These are phyloP conservation scores for Termitomyces sp. DNA, from an alignment of 768 basidiomycete genomes.

Conservation along the genomic window DNA sequence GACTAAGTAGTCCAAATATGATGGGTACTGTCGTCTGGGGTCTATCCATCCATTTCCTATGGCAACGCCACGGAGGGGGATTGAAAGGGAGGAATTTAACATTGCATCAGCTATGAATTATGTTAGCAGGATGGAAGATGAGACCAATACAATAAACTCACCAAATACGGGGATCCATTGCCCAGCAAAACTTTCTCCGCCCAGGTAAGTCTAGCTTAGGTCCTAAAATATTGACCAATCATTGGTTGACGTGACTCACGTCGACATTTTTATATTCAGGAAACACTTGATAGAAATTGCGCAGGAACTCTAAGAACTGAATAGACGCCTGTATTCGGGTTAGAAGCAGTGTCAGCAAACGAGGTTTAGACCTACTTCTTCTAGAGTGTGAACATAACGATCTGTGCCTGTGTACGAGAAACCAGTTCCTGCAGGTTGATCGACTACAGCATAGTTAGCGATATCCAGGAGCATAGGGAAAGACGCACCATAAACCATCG, in stretches of 20 bases:
- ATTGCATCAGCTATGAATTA: slow-evolving; percentile 66
- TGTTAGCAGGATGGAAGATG: background rate
- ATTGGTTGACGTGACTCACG: slow-evolving; percentile 24
- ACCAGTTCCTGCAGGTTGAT: slow-evolving; percentile 96
- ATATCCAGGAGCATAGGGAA: background rate
- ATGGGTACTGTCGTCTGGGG: slow-evolving; percentile 78
- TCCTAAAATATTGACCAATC: background rate
- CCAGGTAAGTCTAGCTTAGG: slow-evolving; percentile 76
- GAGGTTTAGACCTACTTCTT: slow-evolving; percentile 36
- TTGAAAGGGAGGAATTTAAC: slow-evolving; percentile 50
- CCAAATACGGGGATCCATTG: slow-evolving; percentile 98
- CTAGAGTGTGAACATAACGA: slow-evolving; percentile 74
- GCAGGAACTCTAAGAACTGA: slow-evolving; percentile 80
- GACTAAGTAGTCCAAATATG: slow-evolving; percentile 83
- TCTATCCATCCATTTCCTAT: slow-evolving; percentile 99
- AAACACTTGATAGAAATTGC: slow-evolving; percentile 86
- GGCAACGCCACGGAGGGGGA: slow-evolving; percentile 72
- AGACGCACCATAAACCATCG: slow-evolving; percentile 83
- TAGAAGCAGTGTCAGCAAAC: background rate
- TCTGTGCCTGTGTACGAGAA: slow-evolving; percentile 88
- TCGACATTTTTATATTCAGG: slow-evolving; percentile 82
- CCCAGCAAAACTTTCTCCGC: slow-evolving; percentile 95
- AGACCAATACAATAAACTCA: slow-evolving; percentile 20
- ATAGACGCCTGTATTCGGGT: slow-evolving; percentile 49
- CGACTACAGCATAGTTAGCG: slow-evolving; percentile 50